Evolutionary conservation across 805 yeast genomes (phyloP).

Genomic region (Yarrowia hollandica): DNA sequence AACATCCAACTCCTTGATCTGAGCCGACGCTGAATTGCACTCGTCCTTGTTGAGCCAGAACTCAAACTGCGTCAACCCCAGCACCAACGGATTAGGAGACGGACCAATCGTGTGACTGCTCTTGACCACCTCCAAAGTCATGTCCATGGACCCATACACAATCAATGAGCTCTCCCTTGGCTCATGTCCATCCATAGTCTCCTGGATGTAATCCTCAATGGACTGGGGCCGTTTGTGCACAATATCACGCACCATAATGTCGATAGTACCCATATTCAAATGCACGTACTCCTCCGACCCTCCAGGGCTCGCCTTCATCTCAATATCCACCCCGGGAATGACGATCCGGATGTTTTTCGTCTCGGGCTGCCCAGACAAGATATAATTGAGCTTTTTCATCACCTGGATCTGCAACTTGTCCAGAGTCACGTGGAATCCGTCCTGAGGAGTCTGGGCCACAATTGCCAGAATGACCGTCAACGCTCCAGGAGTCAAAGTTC

Average conservation of each 20-base stretch:
- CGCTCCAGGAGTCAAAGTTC: conserved; percentile 50
- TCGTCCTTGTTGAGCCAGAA: conserved; percentile 41
- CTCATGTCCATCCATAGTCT: conserved; percentile 13
- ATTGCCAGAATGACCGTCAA: conserved; percentile 46
- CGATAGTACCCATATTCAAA: conserved; percentile 31
- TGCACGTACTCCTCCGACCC: conserved; percentile 32
- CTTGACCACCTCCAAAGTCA: conserved; percentile 28
- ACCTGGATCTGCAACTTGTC: conserved; percentile 67
- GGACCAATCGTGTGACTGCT: conserved; percentile 7
- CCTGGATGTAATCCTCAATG: conserved; percentile 33
- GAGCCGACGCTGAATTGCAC: conserved; percentile 35
- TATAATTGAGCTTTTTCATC: conserved; percentile 43
- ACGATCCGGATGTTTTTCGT: conserved; percentile 51
- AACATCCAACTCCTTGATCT: conserved; percentile 40
- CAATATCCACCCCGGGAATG: conserved; percentile 48
- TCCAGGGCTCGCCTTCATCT: conserved; percentile 30
- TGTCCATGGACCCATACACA: conserved; percentile 18
- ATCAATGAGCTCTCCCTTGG: neutral
- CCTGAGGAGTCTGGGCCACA: conserved; percentile 42
- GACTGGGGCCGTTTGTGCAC: conserved; percentile 27
- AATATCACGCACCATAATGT: conserved; percentile 32
- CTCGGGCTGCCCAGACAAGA: conserved; percentile 42
- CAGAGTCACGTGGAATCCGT: conserved; percentile 51
- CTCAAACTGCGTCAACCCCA: conserved; percentile 40
- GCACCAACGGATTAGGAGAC: conserved; percentile 35